Conservation (phyloP, 2,329 filamentous ascomycete species). For the Diaporthe sp. region DNA sequence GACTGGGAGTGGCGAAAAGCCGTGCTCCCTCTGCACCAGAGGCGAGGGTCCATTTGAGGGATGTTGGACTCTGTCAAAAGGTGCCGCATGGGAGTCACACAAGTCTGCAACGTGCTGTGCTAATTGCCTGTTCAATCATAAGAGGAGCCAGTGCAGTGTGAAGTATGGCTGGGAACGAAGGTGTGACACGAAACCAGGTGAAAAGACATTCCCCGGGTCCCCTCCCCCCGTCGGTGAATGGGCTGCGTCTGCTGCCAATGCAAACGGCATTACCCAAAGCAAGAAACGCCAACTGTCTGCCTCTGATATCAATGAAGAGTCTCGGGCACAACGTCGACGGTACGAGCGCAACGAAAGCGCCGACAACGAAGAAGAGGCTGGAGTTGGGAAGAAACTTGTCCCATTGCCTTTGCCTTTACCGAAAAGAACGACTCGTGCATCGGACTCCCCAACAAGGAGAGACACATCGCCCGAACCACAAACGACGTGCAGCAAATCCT, state of each 20-base stretch:
- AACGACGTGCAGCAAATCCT: background rate
- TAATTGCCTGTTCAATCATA: slow-evolving; percentile 37
- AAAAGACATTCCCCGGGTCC: background rate
- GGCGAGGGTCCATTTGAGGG: slow-evolving; percentile 35
- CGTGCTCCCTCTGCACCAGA: slow-evolving; percentile 26
- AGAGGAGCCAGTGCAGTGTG: slow-evolving; percentile 29
- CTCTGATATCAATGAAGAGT: slow-evolving; percentile 1
- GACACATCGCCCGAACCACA: background rate
- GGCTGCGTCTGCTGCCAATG: slow-evolving; percentile 2
- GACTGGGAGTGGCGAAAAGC: background rate
- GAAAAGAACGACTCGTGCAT: background rate
- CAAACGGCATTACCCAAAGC: background rate
- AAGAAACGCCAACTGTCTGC: slow-evolving; percentile 18
- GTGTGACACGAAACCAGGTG: background rate
- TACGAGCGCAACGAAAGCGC: background rate
- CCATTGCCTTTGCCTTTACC: slow-evolving; percentile 2
- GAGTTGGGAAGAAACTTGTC: slow-evolving; percentile 11
- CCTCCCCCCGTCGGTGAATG: slow-evolving; percentile 24
- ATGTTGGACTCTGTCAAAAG: slow-evolving; percentile 20
- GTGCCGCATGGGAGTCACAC: slow-evolving; percentile 17
- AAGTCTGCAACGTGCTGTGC: slow-evolving; percentile 24
- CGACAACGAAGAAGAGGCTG: slow-evolving; percentile 3
- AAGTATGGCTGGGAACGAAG: slow-evolving; percentile 32
- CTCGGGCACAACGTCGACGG: background rate
- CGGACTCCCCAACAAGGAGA: background rate